Conservation (phyloP, 208 protist species). For the Balamuthia mandrillaris region DNA sequence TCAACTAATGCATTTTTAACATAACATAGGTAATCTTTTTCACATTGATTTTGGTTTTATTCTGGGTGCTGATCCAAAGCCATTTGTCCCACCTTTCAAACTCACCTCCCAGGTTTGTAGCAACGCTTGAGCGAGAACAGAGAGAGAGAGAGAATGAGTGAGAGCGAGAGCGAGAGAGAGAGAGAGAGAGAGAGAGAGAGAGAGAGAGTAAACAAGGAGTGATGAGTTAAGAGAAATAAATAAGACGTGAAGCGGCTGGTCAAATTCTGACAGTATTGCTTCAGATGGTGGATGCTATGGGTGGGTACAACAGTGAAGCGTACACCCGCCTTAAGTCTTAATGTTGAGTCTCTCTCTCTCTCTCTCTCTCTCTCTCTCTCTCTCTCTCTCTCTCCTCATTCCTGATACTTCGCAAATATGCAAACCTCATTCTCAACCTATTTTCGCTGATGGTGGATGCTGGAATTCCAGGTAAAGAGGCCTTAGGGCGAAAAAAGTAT, state of each 20-base stretch:
- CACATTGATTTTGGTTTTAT: conserved; percentile 98
- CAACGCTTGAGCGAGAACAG: no score
- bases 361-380: no score
- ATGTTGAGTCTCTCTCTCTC: no score
- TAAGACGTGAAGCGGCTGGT: no score
- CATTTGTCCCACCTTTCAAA: conserved; percentile 95
- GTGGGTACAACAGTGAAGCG: conserved; percentile 49
- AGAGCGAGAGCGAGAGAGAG: background rate
- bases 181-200: conserved; percentile 10
- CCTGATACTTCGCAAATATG: conserved; percentile 90
- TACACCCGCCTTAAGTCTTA: conserved; percentile 64
- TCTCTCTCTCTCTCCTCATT: conserved; percentile 89
- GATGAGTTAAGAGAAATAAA: no score
- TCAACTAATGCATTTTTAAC: no score
- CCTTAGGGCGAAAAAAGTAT: conserved; percentile 65
- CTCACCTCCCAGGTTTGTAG: conserved; percentile 82
- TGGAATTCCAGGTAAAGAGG: conserved; percentile 73
- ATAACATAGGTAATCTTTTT: conserved; percentile 83
- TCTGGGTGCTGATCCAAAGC: conserved; percentile 92
- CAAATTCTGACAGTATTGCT: no score
- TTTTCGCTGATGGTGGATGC: conserved; percentile 90
- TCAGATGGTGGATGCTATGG: conserved; percentile 79
- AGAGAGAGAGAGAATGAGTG: no score
- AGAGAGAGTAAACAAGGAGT: no score
- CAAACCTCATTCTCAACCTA: conserved; percentile 89